Evolutionary conservation across 202 grass and related monocot genomes (phyloP).

Genomic region (Zizania palustris): DNA sequence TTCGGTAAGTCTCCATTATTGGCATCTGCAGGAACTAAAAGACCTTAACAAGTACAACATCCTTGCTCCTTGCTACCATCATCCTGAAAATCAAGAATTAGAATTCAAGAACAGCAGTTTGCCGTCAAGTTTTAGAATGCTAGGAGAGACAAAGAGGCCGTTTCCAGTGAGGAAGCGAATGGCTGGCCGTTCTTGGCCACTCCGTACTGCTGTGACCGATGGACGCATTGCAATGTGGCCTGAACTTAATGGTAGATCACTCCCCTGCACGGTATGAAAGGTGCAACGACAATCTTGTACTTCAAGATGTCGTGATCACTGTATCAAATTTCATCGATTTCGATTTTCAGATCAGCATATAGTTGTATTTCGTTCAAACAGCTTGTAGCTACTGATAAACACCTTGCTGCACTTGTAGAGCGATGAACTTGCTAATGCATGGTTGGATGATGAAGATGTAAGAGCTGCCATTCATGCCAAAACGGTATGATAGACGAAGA

Average conservation of each 20-base stretch:
- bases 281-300: background rate
- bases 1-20: conserved; percentile 24
- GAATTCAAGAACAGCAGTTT: conserved; percentile 54
- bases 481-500: conserved; percentile 38
- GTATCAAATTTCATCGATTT: background rate
- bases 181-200: conserved; percentile 79
- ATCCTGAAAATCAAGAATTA: conserved; percentile 54
- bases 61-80: conserved; percentile 87
- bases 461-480: conserved; percentile 81
- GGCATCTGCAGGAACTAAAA: conserved; percentile 61
- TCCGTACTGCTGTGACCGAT: conserved; percentile 46
- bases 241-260: conserved; percentile 57
- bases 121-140: conserved; percentile 69
- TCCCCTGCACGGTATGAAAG: conserved; percentile 72
- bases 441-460: conserved; percentile 83
- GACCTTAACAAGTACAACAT: conserved; percentile 79
- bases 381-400: background rate
- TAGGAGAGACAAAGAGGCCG: conserved; percentile 70
- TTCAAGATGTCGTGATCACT: background rate
- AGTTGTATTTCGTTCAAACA: background rate
- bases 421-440: conserved; percentile 80
- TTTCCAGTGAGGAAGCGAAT: conserved; percentile 83
- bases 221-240: conserved; percentile 65
- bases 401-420: conserved; percentile 43
- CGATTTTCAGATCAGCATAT: background rate